Evolutionary conservation across 371 early-diverging fungal genomes (phyloP).

Genomic region (Umbelopsis sp.): DNA sequence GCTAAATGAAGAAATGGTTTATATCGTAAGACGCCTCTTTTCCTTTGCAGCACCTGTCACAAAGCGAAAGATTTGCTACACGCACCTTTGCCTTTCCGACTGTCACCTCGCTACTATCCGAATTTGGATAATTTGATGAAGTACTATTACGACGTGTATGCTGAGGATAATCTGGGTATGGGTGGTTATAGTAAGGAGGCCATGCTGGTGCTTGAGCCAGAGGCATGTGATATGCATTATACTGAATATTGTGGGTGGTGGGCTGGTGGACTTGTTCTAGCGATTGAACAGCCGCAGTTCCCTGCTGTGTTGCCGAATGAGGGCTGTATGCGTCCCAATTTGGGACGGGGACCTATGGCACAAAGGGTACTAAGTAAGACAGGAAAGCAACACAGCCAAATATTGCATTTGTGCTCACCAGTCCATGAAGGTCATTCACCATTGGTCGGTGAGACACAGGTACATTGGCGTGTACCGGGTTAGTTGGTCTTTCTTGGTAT

Average conservation of each 20-base stretch:
- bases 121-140: background rate
- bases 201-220: background rate
- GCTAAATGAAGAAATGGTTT: background rate
- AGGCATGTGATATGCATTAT: background rate
- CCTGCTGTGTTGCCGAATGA: background rate
- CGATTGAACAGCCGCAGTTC: background rate
- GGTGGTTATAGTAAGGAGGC: background rate
- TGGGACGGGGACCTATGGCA: background rate
- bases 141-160: slow-evolving; percentile 5
- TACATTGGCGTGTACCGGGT: background rate
- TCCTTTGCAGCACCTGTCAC: background rate
- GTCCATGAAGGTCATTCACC: background rate
- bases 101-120: slow-evolving; percentile 12
- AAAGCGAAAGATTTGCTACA: background rate
- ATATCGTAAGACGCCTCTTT: background rate
- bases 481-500: background rate
- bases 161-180: background rate
- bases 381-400: background rate
- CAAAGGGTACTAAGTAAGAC: slow-evolving; percentile 8
- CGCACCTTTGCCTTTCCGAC: background rate
- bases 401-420: slow-evolving; percentile 1
- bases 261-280: background rate
- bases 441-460: background rate
- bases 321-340: slow-evolving; percentile 9
- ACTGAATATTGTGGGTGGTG: background rate